Evolutionary conservation across 441 rosid genomes (phyloP).

Genomic region (Euphorbia corollata): DNA sequence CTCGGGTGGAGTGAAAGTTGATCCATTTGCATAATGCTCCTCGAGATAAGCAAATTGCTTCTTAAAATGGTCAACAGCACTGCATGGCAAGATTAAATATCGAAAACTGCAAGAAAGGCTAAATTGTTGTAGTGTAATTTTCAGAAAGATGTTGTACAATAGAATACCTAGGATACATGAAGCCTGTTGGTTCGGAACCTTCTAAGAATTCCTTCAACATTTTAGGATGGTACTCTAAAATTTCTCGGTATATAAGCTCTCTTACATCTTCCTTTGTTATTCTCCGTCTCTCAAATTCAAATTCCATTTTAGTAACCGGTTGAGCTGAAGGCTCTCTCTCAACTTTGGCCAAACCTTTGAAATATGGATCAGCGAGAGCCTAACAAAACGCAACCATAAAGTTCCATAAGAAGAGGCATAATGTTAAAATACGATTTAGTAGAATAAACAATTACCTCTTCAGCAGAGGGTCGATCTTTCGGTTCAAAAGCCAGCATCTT

Average conservation of each 20-base stretch:
- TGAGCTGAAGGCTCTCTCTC: constrained; percentile 98
- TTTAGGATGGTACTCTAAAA: constrained; percentile 96
- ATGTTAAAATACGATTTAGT: constrained; percentile 13
- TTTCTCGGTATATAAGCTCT: constrained; percentile 92
- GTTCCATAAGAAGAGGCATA: constrained; percentile 15
- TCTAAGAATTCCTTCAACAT: constrained; percentile 91
- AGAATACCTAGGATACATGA: constrained; percentile 91
- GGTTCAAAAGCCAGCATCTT: constrained; percentile 93
- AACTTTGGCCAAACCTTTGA: constrained; percentile 84
- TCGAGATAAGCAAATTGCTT: constrained; percentile 95
- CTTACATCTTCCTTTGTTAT: constrained; percentile 90
- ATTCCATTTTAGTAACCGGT: constrained; percentile 88
- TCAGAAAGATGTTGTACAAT: background rate
- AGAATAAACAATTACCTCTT: constrained; percentile 48
- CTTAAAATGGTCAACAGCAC: constrained; percentile 98
- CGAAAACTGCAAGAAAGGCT: background rate
- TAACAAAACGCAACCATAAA: constrained; percentile 24
- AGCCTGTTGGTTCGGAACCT: constrained; percentile 94
- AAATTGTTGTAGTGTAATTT: background rate
- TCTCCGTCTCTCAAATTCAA: constrained; percentile 94
- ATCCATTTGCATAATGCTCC: constrained; percentile 79
- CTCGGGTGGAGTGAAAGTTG: constrained; percentile 59
- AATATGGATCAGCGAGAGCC: constrained; percentile 97
- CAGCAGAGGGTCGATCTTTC: constrained; percentile 85
- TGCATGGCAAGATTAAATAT: constrained; percentile 24